Evolutionary conservation across 331 rosid genomes (phyloP), one percentile per base, ranked within the genome.

Genomic region (Malus hybrid): DNA sequence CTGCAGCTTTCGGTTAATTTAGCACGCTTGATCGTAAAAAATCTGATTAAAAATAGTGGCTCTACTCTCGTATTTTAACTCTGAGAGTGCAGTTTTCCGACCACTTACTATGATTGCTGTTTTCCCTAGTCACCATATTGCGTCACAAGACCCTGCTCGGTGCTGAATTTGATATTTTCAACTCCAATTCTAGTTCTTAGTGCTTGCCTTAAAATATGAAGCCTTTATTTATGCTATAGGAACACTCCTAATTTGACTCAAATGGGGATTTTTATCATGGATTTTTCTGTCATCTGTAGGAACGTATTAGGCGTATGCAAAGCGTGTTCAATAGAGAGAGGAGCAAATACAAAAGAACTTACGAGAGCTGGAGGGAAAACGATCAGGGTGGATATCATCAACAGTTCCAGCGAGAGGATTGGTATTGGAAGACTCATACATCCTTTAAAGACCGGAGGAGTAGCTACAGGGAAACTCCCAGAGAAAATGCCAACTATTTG

Each of bases 301-400:
- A 94, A 76, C 89, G 97, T 34, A 87, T 94, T 80, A 88, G 99
- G 81, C 96, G 93, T 16, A 89, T 92, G 97, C 98, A 93, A 82
- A 94, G 86, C 29, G 96, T 94, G 80, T 92, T 94, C 76, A 90
- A 92, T 77, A 85, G 97, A 87, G 99, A 92, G 90, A 94, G 97
- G 87, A 88, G 80, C 76, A 94, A 88, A 74, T 81, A 79, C 86
- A 88, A 78, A 81, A 82, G 91, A 75, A 58, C 88, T 77, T 94
- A 87, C 0, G 93, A 94, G 73, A 87, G 90, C 82, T 94, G 97
- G 99, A 86, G 80, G 82, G 96, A 86, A 78, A 80, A 82, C 48
- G 97, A 52, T 26, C 69, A 85, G 1, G 86, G 87, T 46, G 72
- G 84, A 5, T 82, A 80, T 77, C 86, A 88, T 77, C 97, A 90